A percentile compares a stretch with the other conserved stretches of the same genome.
These are phyloP conservation scores for Puya raimondii DNA, from an alignment of 176 grass and related monocot genomes.

Conservation along the genomic window DNA sequence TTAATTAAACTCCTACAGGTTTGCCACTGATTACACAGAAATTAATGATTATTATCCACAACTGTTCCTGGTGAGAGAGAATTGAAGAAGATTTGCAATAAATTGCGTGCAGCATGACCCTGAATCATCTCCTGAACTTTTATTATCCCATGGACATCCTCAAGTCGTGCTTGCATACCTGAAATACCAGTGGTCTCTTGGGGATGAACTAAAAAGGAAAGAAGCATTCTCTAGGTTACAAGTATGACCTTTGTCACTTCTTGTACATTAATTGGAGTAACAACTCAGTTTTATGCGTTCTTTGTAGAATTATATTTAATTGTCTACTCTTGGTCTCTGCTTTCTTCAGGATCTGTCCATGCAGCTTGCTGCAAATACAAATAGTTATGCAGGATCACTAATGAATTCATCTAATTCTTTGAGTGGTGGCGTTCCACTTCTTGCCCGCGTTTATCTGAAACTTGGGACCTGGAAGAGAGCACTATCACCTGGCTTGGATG, in stretches of 20 bases:
- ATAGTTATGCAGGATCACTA: conserved; percentile 33
- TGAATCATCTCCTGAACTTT: conserved; percentile 65
- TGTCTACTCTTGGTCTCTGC: conserved; percentile 15
- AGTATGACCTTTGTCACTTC: conserved; percentile 31
- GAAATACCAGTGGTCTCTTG: conserved; percentile 83
- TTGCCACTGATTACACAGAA: conserved; percentile 1
- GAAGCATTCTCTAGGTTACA: conserved; percentile 83
- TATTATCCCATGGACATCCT: conserved; percentile 61
- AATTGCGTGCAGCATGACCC: conserved; percentile 67
- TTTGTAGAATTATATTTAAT: conserved; percentile 1
- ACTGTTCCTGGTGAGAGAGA: conserved; percentile 3
- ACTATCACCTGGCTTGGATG: conserved; percentile 80
- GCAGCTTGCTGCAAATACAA: conserved; percentile 52
- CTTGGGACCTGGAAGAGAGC: conserved; percentile 92
- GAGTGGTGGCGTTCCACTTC: conserved; percentile 63
- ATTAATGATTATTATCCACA: background rate
- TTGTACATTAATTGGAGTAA: conserved; percentile 1
- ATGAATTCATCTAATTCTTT: conserved; percentile 25
- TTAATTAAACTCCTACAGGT: conserved; percentile 96
- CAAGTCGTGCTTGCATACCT: conserved; percentile 91
- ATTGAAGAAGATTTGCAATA: conserved; percentile 5
- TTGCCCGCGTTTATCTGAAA: conserved; percentile 87
- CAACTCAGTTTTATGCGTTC: conserved; percentile 10
- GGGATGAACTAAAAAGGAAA: conserved; percentile 73
- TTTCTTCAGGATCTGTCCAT: conserved; percentile 60